Evolutionary conservation across 805 yeast genomes (phyloP), one percentile per base, ranked within the genome.

Genomic region (Cyberlindnera lachancei): DNA sequence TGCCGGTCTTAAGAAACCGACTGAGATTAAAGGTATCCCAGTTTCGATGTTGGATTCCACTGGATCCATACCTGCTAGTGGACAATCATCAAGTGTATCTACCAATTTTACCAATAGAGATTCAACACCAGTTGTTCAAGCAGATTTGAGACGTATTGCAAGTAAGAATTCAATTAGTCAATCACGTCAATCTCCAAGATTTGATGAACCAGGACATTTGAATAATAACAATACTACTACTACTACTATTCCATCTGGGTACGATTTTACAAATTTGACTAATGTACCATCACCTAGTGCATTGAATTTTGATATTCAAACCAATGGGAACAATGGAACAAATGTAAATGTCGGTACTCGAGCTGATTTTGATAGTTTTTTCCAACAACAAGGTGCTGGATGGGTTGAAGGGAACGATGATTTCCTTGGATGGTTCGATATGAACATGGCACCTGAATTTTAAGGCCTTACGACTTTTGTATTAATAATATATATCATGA

Each of bases 341-440:
- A 17, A 17, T 18, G 14, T 11, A 5, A 17, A 17, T 18, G 14
- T 11, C 7, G 25, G 25, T 11, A 22, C 34, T 5, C 37, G 47
- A 18, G 41, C 46, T 15, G 55, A 52, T 30, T 56, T 75, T 47
- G 77, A 79, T 45, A 65, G 66, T 14, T 80, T 82, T 44, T 75
- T 82, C 57, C 86, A 80, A 52, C 86, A 80, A 53, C 92, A 83
- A 45, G 81, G 87, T 18, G 75, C 79, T 21, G 36, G 38, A n/a
- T 85, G 94, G 95, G 70, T 79, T 52, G 87, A 84, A 50, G 79
- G 76, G 20, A 84, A 77, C 28, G 96, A 88, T 50, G 96, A 88
- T 52, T 81, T 88, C 48, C 61, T 88, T 29, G 96, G 96, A 10
- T 88, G 95, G 95, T 82, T 88, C 63, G 95, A 85, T 52, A 75